Evolutionary conservation across 192 early-diverging fungal species (phyloP).

Genomic region (Tieghemiomyces parasiticus): DNA sequence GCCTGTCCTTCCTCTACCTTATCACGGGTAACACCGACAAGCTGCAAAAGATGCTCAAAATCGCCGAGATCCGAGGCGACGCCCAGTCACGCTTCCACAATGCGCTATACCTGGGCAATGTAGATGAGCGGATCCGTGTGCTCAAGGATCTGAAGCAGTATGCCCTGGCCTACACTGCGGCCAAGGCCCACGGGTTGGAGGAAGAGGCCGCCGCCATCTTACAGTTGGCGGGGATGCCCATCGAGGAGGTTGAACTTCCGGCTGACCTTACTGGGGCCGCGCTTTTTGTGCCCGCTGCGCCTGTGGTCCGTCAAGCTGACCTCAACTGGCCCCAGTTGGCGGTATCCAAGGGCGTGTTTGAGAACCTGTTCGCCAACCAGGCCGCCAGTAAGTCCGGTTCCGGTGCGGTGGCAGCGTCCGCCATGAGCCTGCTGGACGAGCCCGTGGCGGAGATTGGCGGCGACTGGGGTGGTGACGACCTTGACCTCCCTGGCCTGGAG

Average conservation of each 20-base stretch:
- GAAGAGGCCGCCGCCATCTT: constrained; percentile 79
- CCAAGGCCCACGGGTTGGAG: constrained; percentile 73
- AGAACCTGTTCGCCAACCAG: constrained; percentile 45
- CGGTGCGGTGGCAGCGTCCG: constrained; percentile 39
- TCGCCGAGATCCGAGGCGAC: constrained; percentile 73
- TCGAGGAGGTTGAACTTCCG: constrained; percentile 37
- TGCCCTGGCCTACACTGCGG: constrained; percentile 84
- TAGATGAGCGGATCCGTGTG: constrained; percentile 76
- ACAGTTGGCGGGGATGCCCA: constrained; percentile 45
- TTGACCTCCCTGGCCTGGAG: constrained; percentile 32
- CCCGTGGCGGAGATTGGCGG: constrained; percentile 45
- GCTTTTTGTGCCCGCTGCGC: constrained; percentile 51
- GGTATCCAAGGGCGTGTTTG: constrained; percentile 75
- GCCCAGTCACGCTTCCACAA: constrained; percentile 87
- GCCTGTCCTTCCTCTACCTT: constrained; percentile 90
- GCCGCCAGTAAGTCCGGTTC: constrained; percentile 28
- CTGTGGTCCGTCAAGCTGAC: constrained; percentile 56
- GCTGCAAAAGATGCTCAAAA: constrained; percentile 87
- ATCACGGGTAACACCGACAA: constrained; percentile 86
- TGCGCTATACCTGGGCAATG: constrained; percentile 77
- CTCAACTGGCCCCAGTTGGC: constrained; percentile 87
- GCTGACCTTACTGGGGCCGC: constrained; percentile 23
- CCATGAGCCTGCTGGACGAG: constrained; percentile 23
- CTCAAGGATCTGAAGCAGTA: constrained; percentile 79
- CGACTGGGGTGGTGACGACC: constrained; percentile 65